These are phyloP conservation scores for Zygoascus ofunaensis DNA, from an alignment of 805 yeast species.

Conservation along the genomic window DNA sequence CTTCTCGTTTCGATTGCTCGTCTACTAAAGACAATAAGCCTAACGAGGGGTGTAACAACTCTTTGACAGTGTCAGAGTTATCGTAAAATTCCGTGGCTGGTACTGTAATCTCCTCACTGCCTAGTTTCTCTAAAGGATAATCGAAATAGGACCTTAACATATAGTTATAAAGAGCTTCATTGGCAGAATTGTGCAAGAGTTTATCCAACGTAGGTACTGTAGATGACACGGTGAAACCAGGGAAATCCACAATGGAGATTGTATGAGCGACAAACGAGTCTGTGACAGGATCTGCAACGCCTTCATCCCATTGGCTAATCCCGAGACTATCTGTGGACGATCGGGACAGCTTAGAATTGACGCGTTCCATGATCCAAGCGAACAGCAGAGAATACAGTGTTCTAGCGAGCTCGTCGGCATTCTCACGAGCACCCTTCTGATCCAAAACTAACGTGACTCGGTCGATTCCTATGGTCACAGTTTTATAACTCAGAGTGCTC, in stretches of 20 bases:
- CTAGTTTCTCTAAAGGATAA: slow-evolving; percentile 31
- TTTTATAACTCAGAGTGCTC: slow-evolving; percentile 31
- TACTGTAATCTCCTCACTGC: slow-evolving; percentile 35
- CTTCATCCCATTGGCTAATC: slow-evolving; percentile 8
- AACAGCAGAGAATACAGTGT: slow-evolving; percentile 32
- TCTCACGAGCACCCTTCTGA: slow-evolving; percentile 33
- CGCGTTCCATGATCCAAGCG: slow-evolving; percentile 32
- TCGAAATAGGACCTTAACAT: slow-evolving; percentile 31
- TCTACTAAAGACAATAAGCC: slow-evolving; percentile 32
- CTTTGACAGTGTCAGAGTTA: slow-evolving; percentile 46
- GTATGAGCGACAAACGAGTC: slow-evolving; percentile 27
- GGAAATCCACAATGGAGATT: slow-evolving; percentile 33
- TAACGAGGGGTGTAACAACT: slow-evolving; percentile 35
- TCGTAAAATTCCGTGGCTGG: slow-evolving; percentile 51
- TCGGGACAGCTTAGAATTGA: slow-evolving; percentile 29
- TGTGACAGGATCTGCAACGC: slow-evolving; percentile 2
- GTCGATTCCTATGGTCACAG: slow-evolving; percentile 29
- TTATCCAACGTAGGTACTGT: slow-evolving; percentile 30
- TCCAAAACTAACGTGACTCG: slow-evolving; percentile 35
- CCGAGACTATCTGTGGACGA: slow-evolving; percentile 16
- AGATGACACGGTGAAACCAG: slow-evolving; percentile 31
- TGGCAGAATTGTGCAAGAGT: slow-evolving; percentile 34
- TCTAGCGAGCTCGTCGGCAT: slow-evolving; percentile 35
- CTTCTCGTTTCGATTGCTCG: slow-evolving; percentile 31
- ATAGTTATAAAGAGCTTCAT: slow-evolving; percentile 33